Evolutionary conservation across 805 yeast genomes (phyloP), one percentile per base, ranked within the genome.

Genomic region (Yueomyces sp.): DNA sequence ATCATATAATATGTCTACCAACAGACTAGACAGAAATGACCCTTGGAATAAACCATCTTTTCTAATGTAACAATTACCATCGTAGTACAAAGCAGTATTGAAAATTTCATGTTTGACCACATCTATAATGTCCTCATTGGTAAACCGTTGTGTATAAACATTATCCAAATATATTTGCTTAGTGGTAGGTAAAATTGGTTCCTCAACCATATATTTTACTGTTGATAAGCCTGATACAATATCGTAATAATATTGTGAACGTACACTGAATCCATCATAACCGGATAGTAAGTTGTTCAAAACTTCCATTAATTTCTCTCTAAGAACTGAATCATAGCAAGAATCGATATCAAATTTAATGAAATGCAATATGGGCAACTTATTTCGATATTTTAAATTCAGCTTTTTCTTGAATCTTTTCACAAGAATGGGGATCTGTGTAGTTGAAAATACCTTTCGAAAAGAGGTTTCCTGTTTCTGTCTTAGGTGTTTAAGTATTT

Each of bases 21-120:
- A 67, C 4, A 79, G 65, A 1, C 83, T 73, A 45, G 95, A 90
- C 3, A 87, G 59, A 1, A 80, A 77, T 5, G 85, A 74, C 0
- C 97, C 97, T 63, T 88, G 97, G 43, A 81, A 87, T 0, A 90
- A 68, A 0, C 97, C 97, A 7, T 64, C 59, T 38, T 64, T 73
- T 45, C 94, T 64, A n/a, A 57, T 54, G 52, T 67, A 73, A 3
- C 65, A 59, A 5, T 52, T 48, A 1, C 59, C 53, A 3, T 64
- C 62, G 3, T 72, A 63, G 2, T 72, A 57, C 0, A 80, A 60
- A 0, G 69, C 63, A 0, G 84, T 70, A 9, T 69, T 62, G n/a
- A 62, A 61, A 11, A 86, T 57, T 45, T 84, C 87, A n/a, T 62
- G 57, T 26, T 63, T 57, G 0, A 80, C 64, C 8, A 76, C 56